Evolutionary conservation across 192 early-diverging fungal species (phyloP).

Genomic region (Coemansia guatemalensis): DNA sequence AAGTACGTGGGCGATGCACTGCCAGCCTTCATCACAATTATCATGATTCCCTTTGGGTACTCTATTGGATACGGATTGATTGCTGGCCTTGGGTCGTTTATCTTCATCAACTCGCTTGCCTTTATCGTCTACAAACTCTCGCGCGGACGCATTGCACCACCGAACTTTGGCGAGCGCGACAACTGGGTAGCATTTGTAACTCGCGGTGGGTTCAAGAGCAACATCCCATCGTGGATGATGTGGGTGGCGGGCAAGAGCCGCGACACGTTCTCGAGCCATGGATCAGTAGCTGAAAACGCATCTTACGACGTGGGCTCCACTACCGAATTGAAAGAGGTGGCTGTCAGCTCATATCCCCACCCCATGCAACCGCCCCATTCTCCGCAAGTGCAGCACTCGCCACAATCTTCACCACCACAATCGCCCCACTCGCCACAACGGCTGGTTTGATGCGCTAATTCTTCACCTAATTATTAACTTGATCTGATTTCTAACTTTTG

Average conservation of each 20-base stretch:
- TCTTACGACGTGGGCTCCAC: too few relatives aligned
- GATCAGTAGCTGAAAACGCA: too few relatives aligned
- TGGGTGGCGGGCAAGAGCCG: conserved; percentile 33
- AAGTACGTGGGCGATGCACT: conserved; percentile 74
- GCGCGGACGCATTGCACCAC: conserved; percentile 55
- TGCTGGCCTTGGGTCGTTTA: conserved; percentile 67
- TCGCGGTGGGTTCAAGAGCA: conserved; percentile 31
- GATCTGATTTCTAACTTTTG: conserved; percentile 9
- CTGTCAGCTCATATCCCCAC: too few relatives aligned
- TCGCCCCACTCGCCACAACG: too few relatives aligned
- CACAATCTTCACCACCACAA: too few relatives aligned
- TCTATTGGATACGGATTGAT: conserved; percentile 80
- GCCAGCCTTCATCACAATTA: conserved; percentile 75
- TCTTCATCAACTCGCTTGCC: conserved; percentile 67
- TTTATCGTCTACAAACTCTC: conserved; percentile 59
- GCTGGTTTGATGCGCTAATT: too few relatives aligned
- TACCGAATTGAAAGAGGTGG: not conserved
- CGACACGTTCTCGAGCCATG: too few relatives aligned
- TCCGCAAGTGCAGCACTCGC: too few relatives aligned
- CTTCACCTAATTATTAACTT: not conserved
- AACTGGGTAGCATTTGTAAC: conserved; percentile 46
- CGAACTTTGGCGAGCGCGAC: conserved; percentile 40
- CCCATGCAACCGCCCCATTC: too few relatives aligned
- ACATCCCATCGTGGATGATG: conserved; percentile 36
- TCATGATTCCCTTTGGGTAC: conserved; percentile 79